Evolutionary conservation across 495 filamentous ascomycete species (phyloP), one percentile per base, ranked within the genome.

Genomic region (Neurospora sp.): DNA sequence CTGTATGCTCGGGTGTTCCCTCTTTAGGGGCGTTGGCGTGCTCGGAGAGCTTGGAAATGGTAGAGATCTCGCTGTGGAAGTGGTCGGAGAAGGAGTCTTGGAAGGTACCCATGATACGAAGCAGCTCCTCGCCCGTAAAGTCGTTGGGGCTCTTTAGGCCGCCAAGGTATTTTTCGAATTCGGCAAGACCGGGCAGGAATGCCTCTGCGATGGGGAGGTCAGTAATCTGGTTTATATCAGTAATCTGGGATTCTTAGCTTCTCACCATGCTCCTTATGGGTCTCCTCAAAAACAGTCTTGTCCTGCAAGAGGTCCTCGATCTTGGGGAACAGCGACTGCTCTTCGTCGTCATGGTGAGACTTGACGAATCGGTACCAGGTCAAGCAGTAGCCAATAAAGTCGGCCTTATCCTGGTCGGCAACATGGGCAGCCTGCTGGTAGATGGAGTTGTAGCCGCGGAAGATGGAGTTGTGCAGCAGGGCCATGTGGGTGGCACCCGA

Each of bases 391-490:
- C 85, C 85, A 69, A 88, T 75, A 70, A 89, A 88, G 74, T 87
- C 83, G 40, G 79, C 73, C 73, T 81, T 81, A 77, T 86, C 85
- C 54, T 66, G 73, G 37, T 84, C 81, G 31, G 76, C 71, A 39
- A 86, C 75, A 76, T 81, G 77, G 13, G 80, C 79, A 15, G 86
- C 86, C 71, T 88, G 86, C 21, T 84, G 85, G 79, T 85, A 88
- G 76, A 90, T 87, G 71, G 86, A 86, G 79, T 90, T 90, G 78
- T 84, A 87, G 73, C 86, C 87, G 43, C 88, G 87, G 48, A 90
- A 79, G 74, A 89, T 87, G 42, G 84, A 82, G 79, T 90, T 90
- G 80, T 90, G 85, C 24, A 89, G 80, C 70, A 88, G 78, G 3
- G 86, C 85, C 88, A 90, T 90, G 75, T 89, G 86, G 17, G 87